Evolutionary conservation across 2,329 filamentous ascomycete genomes (phyloP).

Genomic region (Cladorrhinum sp.): DNA sequence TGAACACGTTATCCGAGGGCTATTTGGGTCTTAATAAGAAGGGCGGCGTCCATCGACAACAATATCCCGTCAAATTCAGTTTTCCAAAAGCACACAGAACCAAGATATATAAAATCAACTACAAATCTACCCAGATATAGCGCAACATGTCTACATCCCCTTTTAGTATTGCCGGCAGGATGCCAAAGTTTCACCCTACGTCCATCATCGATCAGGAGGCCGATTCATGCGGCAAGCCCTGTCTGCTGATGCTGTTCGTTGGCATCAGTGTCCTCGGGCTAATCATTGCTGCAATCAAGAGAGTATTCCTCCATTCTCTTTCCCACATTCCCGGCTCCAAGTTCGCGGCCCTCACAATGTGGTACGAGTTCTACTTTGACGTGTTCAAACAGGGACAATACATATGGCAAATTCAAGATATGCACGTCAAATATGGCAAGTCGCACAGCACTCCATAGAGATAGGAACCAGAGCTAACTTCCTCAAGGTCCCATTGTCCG

Average conservation of each 20-base stretch:
- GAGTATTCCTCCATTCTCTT: not conserved
- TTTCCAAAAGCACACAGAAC: no score
- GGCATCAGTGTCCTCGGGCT: not conserved
- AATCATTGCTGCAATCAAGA: not conserved
- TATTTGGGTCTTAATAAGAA: no score
- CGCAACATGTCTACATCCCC: no score
- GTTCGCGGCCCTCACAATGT: slow-evolving; percentile 27
- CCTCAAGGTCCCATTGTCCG: slow-evolving; percentile 40
- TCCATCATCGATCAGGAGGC: no score
- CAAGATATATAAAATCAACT: no score
- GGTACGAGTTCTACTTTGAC: slow-evolving; percentile 33
- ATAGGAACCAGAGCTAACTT: not conserved
- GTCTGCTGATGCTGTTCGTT: not conserved
- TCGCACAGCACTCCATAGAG: not conserved
- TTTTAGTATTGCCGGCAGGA: no score
- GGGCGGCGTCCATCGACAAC: no score
- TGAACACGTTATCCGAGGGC: no score
- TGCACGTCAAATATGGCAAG: slow-evolving; percentile 29
- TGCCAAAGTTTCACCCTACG: no score
- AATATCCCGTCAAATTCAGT: no score
- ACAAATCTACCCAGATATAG: no score
- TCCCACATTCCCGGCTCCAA: slow-evolving; percentile 31
- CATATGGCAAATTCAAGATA: slow-evolving; percentile 26
- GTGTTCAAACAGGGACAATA: slow-evolving; percentile 26
- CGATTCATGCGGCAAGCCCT: not conserved